These are phyloP conservation scores for Paecilomyces niveus DNA, from an alignment of 2,329 filamentous ascomycete species.

Conservation along the genomic window DNA sequence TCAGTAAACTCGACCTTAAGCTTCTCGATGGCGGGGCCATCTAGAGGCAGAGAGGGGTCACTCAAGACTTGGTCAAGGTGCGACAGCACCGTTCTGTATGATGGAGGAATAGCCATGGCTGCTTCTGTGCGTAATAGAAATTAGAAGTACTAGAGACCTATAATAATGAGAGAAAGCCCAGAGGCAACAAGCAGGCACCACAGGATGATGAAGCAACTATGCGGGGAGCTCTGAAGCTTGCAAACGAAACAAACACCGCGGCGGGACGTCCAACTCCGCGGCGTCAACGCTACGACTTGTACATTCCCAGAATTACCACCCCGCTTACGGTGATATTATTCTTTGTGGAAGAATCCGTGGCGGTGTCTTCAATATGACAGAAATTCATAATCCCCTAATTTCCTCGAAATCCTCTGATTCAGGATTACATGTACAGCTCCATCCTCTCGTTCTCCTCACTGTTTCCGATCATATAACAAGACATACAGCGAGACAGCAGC, in stretches of 20 bases:
- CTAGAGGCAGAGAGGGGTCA: conserved; percentile 39
- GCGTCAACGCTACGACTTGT: not conserved
- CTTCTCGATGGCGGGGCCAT: conserved; percentile 44
- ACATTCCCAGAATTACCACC: not conserved
- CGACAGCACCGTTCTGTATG: conserved; percentile 26
- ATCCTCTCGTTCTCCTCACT: conserved; percentile 89
- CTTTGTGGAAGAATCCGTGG: not conserved
- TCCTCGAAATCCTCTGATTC: conserved; percentile 65
- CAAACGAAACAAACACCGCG: conserved; percentile 25
- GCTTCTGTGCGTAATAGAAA: not conserved
- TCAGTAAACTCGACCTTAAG: conserved; percentile 39
- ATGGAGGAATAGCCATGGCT: conserved; percentile 27
- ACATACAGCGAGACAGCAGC: conserved; percentile 69
- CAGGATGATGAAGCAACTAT: not conserved
- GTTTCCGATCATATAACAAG: conserved; percentile 96
- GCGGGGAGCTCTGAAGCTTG: conserved; percentile 8
- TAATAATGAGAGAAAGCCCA: not conserved
- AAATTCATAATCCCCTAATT: conserved; percentile 50
- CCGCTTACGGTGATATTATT: not conserved
- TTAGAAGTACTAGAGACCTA: not conserved
- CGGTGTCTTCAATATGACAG: conserved; percentile 40
- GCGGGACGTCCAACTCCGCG: conserved; percentile 10
- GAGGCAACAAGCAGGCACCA: not conserved
- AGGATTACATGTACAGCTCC: conserved; percentile 72
- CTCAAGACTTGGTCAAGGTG: conserved; percentile 40